Conservation (phyloP, 2,329 filamentous ascomycete genomes). For the Sporothrix sp. region DNA sequence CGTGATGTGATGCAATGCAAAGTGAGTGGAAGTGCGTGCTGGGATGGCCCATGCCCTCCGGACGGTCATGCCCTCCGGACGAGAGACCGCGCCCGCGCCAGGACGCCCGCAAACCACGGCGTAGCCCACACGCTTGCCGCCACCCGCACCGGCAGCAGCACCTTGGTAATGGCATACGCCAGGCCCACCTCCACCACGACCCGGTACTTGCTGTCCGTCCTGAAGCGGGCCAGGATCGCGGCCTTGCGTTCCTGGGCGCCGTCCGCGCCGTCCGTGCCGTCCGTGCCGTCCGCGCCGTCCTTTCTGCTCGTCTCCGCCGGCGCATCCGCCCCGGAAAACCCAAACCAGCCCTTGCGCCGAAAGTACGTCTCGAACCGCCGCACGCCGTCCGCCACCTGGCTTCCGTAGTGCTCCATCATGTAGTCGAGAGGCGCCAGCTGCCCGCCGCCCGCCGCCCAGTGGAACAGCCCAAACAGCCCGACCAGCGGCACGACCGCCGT, state of each 20-base stretch:
- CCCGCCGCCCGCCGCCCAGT: constrained; percentile 45
- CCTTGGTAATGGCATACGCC: constrained; percentile 86
- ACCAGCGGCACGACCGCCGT: constrained; percentile 77
- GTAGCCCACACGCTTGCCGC: constrained; percentile 76
- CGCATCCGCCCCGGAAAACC: too few relatives aligned
- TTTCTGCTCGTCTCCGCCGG: too few relatives aligned
- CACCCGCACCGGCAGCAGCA: constrained; percentile 67
- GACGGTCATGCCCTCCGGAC: neutral
- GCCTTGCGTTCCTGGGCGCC: constrained; percentile 22
- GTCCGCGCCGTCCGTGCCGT: constrained; percentile 23
- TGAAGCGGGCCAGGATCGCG: constrained; percentile 23
- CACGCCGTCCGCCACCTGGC: constrained; percentile 51
- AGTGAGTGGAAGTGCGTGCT: too few relatives aligned
- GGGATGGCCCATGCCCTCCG: too few relatives aligned
- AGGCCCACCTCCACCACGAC: constrained; percentile 66
- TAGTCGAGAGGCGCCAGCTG: constrained; percentile 57
- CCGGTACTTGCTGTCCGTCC: constrained; percentile 39
- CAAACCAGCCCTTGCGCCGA: constrained; percentile 68
- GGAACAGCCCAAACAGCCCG: constrained; percentile 65
- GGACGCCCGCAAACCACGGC: constrained; percentile 74
- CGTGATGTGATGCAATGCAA: too few relatives aligned
- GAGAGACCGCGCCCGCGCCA: constrained; percentile 33
- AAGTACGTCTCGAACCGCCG: constrained; percentile 70
- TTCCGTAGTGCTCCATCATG: constrained; percentile 40
- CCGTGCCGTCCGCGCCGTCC: constrained; percentile 2